A percentile compares a stretch with the other conserved stretches of the same genome.
phyloP scores from a whole-genome alignment of 495 filamentous ascomycete species.

The Tuber brumale region DNA sequence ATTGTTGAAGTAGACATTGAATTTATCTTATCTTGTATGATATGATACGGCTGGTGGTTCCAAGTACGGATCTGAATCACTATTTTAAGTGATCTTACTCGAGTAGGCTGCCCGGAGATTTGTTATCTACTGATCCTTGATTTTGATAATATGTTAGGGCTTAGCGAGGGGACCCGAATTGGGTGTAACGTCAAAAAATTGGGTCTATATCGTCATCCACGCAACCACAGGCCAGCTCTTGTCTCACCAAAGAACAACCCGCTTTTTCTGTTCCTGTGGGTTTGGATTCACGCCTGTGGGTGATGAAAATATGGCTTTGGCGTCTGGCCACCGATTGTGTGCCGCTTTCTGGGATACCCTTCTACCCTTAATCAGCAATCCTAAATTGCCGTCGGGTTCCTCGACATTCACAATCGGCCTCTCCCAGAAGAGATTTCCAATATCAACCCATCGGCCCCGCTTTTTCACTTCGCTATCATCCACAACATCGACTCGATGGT shows the following conservation, averaged over 20 bases:
- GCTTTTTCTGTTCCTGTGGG: neutral
- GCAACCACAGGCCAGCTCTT: constrained; percentile 17
- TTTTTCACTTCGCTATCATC: constrained; percentile 27
- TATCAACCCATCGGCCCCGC: constrained; percentile 19
- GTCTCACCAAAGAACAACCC: neutral
- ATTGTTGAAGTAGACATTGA: neutral
- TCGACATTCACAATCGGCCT: constrained; percentile 22
- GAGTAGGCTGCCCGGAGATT: neutral
- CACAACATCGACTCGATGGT: constrained; percentile 26
- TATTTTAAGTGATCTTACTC: neutral
- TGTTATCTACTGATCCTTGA: neutral
- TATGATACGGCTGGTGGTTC: neutral
- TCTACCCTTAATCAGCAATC: constrained; percentile 25
- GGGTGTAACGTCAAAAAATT: constrained; percentile 22
- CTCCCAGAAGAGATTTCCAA: constrained; percentile 22
- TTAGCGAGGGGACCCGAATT: neutral
- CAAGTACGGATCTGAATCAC: neutral
- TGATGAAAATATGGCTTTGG: constrained; percentile 34
- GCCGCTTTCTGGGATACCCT: constrained; percentile 38
- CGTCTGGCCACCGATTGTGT: constrained; percentile 37
- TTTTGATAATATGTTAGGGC: neutral
- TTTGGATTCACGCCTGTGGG: neutral
- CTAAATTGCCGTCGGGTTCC: constrained; percentile 22
- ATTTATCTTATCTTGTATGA: neutral
- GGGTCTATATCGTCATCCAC: constrained; percentile 29